Conservation (phyloP, 768 basidiomycete genomes). For the Naganishia vaughanmartiniae region DNA sequence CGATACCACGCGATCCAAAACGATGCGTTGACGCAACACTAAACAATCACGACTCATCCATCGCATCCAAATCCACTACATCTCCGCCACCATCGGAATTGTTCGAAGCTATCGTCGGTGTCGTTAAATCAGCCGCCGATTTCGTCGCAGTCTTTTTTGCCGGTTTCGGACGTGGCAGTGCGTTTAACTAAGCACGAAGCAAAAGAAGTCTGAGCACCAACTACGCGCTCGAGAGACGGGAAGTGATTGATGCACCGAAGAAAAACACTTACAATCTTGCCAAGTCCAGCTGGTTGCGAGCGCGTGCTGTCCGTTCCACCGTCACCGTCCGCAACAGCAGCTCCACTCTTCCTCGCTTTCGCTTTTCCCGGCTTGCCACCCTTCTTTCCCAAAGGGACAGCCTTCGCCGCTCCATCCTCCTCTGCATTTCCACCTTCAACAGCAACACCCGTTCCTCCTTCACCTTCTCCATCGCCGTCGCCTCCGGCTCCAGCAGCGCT, state of each 20-base stretch:
- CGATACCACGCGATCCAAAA: too few species aligned
- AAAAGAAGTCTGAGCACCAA: too few species aligned
- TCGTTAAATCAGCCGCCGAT: background rate
- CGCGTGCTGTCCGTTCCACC: background rate
- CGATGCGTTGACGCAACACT: too few species aligned
- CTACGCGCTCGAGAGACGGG: too few species aligned
- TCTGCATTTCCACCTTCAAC: background rate
- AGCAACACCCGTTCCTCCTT: background rate
- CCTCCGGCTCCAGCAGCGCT: background rate
- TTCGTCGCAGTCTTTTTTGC: background rate
- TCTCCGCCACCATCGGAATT: background rate
- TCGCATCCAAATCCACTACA: background rate
- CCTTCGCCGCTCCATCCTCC: background rate
- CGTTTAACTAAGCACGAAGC: background rate
- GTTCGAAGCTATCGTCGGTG: background rate
- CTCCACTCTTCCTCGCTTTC: constrained; percentile 17
- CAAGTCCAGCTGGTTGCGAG: background rate
- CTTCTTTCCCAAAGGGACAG: background rate
- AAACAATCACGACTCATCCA: constrained; percentile 10
- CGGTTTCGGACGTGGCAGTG: constrained; percentile 8
- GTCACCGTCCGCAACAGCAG: background rate
- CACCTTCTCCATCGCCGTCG: background rate
- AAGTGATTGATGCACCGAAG: background rate
- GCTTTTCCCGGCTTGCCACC: background rate
- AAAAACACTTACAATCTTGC: background rate